Base-by-base conservation (phyloP, 495 filamentous ascomycete genomes). In the Aspergillus bridgeri region DNA sequence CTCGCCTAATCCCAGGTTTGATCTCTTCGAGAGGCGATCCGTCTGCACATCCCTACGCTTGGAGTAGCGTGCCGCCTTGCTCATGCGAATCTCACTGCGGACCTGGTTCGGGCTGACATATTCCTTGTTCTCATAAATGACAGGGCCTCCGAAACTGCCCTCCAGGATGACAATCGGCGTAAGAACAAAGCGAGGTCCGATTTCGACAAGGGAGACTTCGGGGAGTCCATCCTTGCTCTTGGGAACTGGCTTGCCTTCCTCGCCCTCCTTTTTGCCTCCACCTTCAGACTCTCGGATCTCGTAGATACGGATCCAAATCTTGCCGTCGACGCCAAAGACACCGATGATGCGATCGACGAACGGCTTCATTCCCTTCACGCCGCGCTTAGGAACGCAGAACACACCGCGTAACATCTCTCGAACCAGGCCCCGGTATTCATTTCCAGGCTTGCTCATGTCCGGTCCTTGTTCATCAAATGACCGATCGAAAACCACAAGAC, bases 61-160 rank as follows among this genome's bases (percentile, higher is more conserved):
- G 51, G 88, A 86, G 67, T 94, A 90, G 55, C 84, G 84, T 22
- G 84, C 79, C 17, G 93, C 91, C 76, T 90, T 90, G 62, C 77
- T 75, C 68, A 84, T 73, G 58, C 90, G 78, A 57, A 96, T 64
- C 53, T 96, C 94, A 20, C 89, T 75, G 55, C 94, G 82, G 59
- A 98, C 85, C 73, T 96, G 91, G 78, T 98, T 98, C 27, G 94
- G 95, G 63, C 87, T 91, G 53, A 98, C 90, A 66, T 96, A 98
- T 66, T 96, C 90, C 81, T 94, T 96, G 73, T 98, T 98, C 82
- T 98, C 92, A 76, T 96, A 98, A 60, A 98, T 92, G 54, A 98
- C 89, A 2, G 95, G 95, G 0, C 94, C 94, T 52, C 94, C 94
- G 63, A 99, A 99, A 59, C 88, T 91, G 25, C 89, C 90, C 71